Conservation (phyloP, 225 moss, liverwort and hornwort species). For the Thuidium tamariscinum region DNA sequence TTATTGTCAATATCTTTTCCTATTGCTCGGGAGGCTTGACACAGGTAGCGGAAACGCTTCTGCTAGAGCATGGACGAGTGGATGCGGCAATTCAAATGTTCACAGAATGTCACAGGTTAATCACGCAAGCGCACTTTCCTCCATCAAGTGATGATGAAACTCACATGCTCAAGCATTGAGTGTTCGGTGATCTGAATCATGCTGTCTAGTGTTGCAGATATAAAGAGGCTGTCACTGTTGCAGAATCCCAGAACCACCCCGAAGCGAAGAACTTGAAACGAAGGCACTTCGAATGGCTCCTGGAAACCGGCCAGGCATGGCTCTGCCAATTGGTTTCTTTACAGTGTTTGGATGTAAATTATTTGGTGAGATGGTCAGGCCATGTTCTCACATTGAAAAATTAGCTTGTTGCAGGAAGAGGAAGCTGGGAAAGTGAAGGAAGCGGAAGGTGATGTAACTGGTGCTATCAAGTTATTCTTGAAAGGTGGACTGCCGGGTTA, state of each 20-base stretch:
- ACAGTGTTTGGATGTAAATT: background rate
- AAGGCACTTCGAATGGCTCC: constrained; percentile 71
- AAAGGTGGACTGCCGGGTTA: constrained; percentile 77
- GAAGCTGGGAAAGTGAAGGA: constrained; percentile 82
- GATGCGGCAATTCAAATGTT: constrained; percentile 78
- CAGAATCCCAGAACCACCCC: constrained; percentile 76
- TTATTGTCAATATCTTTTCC: background rate
- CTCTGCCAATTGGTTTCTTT: background rate
- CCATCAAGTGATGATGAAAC: background rate
- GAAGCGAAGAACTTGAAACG: constrained; percentile 50
- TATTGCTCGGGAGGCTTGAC: background rate
- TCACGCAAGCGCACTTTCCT: background rate
- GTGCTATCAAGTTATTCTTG: constrained; percentile 62
- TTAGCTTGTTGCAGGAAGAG: constrained; percentile 45
- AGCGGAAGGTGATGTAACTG: constrained; percentile 65
- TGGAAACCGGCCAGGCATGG: constrained; percentile 77
- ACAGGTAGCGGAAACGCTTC: constrained; percentile 71
- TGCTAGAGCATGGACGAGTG: constrained; percentile 82
- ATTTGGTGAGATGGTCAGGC: background rate
- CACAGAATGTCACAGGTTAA: constrained; percentile 77
- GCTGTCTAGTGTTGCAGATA: constrained; percentile 35
- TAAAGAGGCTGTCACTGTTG: constrained; percentile 78
- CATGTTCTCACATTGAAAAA: background rate
- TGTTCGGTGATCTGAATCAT: background rate
- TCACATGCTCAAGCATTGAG: background rate